A percentile compares a stretch with the other conserved stretches of the same genome.
Conservation (phyloP, 1,284 basidiomycete species). For the Ganoderma boninense region DNA sequence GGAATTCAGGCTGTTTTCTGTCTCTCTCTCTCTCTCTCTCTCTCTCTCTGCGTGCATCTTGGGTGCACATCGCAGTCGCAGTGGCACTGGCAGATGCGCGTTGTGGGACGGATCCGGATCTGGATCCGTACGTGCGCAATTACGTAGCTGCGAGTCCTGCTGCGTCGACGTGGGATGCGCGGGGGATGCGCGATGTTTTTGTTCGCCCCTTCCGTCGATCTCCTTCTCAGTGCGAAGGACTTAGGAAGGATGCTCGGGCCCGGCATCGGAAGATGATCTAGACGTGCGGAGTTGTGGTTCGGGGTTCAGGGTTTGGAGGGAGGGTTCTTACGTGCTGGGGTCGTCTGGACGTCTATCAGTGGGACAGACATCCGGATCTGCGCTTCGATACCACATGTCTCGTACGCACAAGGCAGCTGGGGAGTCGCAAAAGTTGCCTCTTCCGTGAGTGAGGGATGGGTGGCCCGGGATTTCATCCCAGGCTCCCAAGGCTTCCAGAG, state of each 20-base stretch:
- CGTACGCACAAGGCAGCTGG: neutral
- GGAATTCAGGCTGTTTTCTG: neutral
- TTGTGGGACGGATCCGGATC: neutral
- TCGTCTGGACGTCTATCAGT: neutral
- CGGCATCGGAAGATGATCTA: neutral
- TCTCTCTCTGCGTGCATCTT: no score
- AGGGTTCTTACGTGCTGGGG: no score
- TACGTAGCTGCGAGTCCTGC: no score
- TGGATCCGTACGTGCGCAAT: no score
- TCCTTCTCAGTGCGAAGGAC: neutral
- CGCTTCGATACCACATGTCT: neutral
- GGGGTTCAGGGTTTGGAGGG: neutral
- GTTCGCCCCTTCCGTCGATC: slow-evolving; percentile 10
- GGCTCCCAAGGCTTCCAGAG: neutral
- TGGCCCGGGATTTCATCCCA: neutral
- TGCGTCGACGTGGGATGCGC: neutral
- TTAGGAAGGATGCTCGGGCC: neutral
- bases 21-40: no score
- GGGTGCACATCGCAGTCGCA: neutral
- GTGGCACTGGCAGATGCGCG: no score
- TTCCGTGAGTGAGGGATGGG: neutral
- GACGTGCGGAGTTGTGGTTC: neutral
- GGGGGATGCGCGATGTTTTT: neutral
- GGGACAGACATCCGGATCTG: neutral
- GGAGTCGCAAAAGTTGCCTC: neutral